Conservation (phyloP, 495 filamentous ascomycete genomes). For the Stereocaulon alpinum region DNA sequence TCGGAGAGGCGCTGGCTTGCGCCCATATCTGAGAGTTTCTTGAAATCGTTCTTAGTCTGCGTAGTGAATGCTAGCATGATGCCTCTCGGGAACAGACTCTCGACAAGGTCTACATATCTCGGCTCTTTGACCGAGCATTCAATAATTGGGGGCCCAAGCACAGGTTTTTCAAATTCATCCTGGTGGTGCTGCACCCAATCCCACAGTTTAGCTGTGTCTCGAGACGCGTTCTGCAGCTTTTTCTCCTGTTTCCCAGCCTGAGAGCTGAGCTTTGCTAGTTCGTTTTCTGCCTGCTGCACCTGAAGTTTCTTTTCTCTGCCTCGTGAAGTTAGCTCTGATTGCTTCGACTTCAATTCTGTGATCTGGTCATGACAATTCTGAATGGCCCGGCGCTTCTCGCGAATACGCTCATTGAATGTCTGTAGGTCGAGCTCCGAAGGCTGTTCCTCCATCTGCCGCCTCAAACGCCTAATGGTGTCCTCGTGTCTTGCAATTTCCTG, state of each 20-base stretch:
- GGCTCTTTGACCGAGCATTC: conserved; percentile 72
- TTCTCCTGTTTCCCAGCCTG: conserved; percentile 63
- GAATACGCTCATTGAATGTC: conserved; percentile 41
- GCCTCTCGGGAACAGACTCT: conserved; percentile 50
- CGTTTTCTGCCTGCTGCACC: conserved; percentile 32
- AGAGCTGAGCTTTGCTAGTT: conserved; percentile 57
- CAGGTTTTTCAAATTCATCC: conserved; percentile 61
- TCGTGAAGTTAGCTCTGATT: conserved; percentile 22
- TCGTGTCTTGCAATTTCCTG: conserved; percentile 37
- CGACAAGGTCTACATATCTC: conserved; percentile 61
- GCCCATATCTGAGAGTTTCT: conserved; percentile 50
- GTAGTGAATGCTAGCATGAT: conserved; percentile 68
- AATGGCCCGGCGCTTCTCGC: conserved; percentile 29
- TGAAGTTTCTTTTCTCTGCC: conserved; percentile 16
- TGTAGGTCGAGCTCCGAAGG: conserved; percentile 44
- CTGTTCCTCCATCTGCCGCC: conserved; percentile 38
- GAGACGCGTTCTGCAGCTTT: conserved; percentile 45
- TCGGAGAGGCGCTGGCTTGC: conserved; percentile 28
- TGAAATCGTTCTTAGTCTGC: conserved; percentile 63
- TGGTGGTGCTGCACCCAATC: conserved; percentile 68
- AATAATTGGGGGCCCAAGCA: conserved; percentile 78
- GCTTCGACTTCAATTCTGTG: conserved; percentile 27
- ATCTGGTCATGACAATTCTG: conserved; percentile 28
- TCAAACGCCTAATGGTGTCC: conserved; percentile 34
- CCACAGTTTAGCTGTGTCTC: conserved; percentile 60